Conservation (phyloP, 441 rosid genomes). For the Biscutella laevigata region DNA sequence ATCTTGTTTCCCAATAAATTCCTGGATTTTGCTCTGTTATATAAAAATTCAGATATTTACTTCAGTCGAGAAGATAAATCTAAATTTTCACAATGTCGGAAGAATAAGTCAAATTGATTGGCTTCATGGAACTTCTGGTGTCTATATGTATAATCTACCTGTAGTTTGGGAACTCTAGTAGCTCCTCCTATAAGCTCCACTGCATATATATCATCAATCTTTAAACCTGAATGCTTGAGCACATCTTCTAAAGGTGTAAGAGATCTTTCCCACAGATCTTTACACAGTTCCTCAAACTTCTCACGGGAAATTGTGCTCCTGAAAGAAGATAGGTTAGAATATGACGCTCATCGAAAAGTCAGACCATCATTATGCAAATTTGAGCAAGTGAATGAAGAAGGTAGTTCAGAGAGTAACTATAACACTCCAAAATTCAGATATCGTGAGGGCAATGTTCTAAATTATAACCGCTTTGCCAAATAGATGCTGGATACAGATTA, state of each 20-base stretch:
- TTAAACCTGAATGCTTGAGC: constrained; percentile 61
- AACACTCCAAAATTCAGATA: no score
- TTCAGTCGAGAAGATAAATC: neutral
- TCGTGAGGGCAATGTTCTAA: no score
- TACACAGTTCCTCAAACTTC: constrained; percentile 89
- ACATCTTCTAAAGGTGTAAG: constrained; percentile 69
- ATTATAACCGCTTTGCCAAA: no score
- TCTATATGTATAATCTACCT: no score
- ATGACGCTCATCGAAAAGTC: neutral
- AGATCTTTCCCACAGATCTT: constrained; percentile 84
- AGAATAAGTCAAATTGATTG: neutral
- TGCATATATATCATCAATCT: constrained; percentile 68
- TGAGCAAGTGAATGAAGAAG: constrained; percentile 11
- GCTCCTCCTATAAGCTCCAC: constrained; percentile 95
- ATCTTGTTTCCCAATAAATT: constrained; percentile 78
- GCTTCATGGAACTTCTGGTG: no score
- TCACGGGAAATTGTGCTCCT: constrained; percentile 93
- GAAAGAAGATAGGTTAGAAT: constrained; percentile 14
- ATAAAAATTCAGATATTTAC: neutral
- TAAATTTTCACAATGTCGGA: neutral
- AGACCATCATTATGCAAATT: neutral
- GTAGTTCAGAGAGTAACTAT: no score
- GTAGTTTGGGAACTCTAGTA: constrained; percentile 93
- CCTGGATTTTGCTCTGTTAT: constrained; percentile 78
- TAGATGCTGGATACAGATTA: no score